Evolutionary conservation across 2,329 filamentous ascomycete species (phyloP), one percentile per base, ranked within the genome.

Genomic region (Diaporthe longicolla): DNA sequence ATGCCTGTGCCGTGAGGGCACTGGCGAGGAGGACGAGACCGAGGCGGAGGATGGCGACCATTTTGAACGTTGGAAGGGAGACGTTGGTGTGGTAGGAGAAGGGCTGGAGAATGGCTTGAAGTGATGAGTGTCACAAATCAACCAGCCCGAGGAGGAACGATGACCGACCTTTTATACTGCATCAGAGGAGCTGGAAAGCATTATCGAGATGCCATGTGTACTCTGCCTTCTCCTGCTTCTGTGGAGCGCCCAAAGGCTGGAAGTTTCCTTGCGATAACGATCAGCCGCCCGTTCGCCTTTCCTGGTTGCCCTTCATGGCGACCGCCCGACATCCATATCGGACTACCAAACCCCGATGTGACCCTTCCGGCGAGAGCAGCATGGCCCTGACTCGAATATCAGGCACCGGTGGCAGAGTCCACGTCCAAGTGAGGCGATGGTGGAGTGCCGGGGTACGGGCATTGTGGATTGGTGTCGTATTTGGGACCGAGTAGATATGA

Each of bases 381-480:
- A 37, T 50, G 45, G 43, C 29, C 43, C 43, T 66, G 61, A 66
- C 61, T 66, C 61, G 61, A 40, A 66, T 52, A 66, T 29, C 29
- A 65, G 24, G 19, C 43, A 19, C 45, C 29, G 15, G 29, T 19
- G 61, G n/a, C 21, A 37, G 63, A 63, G 15, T 13, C 19, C 21
- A 35, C 37, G 45, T 40, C 45, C 11, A 19, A 6, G 63, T 66
- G 29, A 52, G 29, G 63, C 29, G 6, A 66, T 48, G 63, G 63
- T 66, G 63, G 63, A 37, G 63, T 13, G 32, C 63, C 45, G 45
- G 45, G 63, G 13, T 24, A 17, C 3, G 37, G 32, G 29, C 32
- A 50, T 40, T 52, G 63, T 37, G 63, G 63, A 21, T 50, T 66
- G 45, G 13, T 66, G 45, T 66, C 45, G 29, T 24, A 52, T 52